Evolutionary conservation across 2,329 filamentous ascomycete genomes (phyloP).

Genomic region (Cyclaneusma minus): DNA sequence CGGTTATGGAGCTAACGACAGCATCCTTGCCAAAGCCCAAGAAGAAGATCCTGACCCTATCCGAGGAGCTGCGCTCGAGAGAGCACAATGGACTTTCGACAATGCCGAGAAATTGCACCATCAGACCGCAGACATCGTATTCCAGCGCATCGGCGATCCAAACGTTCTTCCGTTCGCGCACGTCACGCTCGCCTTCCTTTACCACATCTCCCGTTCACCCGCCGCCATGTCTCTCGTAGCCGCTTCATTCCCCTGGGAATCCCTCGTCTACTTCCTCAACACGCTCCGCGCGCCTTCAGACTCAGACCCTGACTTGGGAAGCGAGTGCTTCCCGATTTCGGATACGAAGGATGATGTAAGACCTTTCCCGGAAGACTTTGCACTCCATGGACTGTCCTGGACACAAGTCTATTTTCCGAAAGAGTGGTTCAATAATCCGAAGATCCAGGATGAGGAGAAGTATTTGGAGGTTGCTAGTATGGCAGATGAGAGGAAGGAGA

Average conservation of each 20-base stretch:
- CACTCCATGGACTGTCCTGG: slow-evolving; percentile 14
- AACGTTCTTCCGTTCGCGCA: slow-evolving; percentile 17
- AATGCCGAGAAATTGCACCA: slow-evolving; percentile 11
- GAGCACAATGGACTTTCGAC: too few species aligned
- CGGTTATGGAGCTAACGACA: slow-evolving; percentile 15
- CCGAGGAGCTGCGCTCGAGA: too few species aligned
- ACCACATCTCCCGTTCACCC: slow-evolving; percentile 8
- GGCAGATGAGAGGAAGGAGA: slow-evolving; percentile 9
- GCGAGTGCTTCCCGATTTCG: not conserved
- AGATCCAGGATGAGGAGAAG: slow-evolving; percentile 13
- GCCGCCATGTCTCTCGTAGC: slow-evolving; percentile 9
- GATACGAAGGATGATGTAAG: slow-evolving; percentile 9
- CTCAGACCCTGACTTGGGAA: slow-evolving; percentile 1
- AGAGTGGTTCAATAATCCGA: slow-evolving; percentile 13
- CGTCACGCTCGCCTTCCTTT: slow-evolving; percentile 14
- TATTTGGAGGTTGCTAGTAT: slow-evolving; percentile 10
- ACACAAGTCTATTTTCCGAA: slow-evolving; percentile 12
- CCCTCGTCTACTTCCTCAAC: slow-evolving; percentile 11
- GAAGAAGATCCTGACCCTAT: too few species aligned
- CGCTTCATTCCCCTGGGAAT: slow-evolving; percentile 13
- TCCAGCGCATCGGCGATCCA: slow-evolving; percentile 12
- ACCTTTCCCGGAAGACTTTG: slow-evolving; percentile 16
- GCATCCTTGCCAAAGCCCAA: slow-evolving; percentile 1
- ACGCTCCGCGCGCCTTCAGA: too few species aligned
- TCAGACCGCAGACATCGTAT: slow-evolving; percentile 9